Base-by-base conservation (phyloP, 352 stramenopile genomes). In the Salisapilia sapeloensis region DNA sequence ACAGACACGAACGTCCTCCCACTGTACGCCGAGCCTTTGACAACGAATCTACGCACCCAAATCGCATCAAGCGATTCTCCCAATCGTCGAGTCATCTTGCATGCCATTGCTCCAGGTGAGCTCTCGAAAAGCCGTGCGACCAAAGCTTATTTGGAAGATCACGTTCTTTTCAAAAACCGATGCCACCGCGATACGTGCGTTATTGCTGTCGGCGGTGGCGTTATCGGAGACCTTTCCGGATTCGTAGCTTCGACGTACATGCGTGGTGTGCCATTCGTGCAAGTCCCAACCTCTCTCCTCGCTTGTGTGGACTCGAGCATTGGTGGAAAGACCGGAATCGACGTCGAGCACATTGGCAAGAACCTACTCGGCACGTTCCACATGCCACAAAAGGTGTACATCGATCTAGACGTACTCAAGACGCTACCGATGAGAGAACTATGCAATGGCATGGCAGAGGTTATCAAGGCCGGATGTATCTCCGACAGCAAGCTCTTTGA, bases 301-400 rank as follows among this genome's bases (percentile, higher is more conserved):
- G 95, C 94, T n/a, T 98, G 97, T 56, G 93, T 98, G 23, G 95
- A 99, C 72, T 95, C 82, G 37, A 95, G 79, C 44, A 96, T 99
- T 27, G 95, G 94, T 31, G 93, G 93, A 41, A 99, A 99, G 63
- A 98, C 93, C 0, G 94, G 93, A 52, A 91, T 99, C 29, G 92
- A 99, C 50, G 94, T 81, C 52, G 79, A 79, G 67, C 85, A 61
- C 51, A 58, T 59, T 23, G 52, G 91, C 54, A 98, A 98, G 69
- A 99, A 99, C 58, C 92, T 98, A 60, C 79, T 99, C 38, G 95
- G 95, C 25, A 84, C 93, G 19, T 99, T 98, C 69, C 92, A 98
- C 60, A 96, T 98, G 77, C 94, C 95, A 12, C 63, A 96, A 46
- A 87, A 85, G 44, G 93, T 98, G 13, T 94, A 98, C 52, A 85